Evolutionary conservation across 2,329 filamentous ascomycete species (phyloP).

Genomic region (Aspergillus neotritici): DNA sequence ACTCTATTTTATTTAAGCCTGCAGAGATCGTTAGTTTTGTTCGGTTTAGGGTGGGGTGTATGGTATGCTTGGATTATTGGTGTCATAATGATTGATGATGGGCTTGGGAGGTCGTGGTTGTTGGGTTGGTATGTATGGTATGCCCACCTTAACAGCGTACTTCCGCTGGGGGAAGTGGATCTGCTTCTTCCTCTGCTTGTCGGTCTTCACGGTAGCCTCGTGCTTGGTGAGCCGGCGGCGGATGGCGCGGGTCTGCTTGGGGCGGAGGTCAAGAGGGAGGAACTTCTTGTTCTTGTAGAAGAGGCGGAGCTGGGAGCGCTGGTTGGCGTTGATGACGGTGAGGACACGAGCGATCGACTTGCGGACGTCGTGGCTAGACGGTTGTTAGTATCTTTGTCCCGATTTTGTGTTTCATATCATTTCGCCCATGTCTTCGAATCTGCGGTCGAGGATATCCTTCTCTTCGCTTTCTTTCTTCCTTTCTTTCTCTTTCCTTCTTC

Average conservation of each 20-base stretch:
- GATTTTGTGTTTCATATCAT: not conserved
- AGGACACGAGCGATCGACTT: conserved; percentile 99
- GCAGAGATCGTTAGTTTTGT: conserved; percentile 8
- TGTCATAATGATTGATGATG: not conserved
- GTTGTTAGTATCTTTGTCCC: conserved; percentile 25
- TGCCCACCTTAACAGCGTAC: conserved; percentile 94
- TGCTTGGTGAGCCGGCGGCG: conserved; percentile 89
- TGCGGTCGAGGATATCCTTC: not conserved
- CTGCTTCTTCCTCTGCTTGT: conserved; percentile 95
- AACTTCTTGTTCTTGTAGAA: conserved; percentile 99
- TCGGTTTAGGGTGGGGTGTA: not conserved
- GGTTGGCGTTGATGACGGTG: conserved; percentile 99
- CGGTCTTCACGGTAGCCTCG: conserved; percentile 76
- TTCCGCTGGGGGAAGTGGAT: conserved; percentile 98
- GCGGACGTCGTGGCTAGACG: conserved; percentile 98
- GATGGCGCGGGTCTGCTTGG: conserved; percentile 98
- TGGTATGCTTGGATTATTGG: too few species aligned
- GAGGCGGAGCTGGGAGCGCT: conserved; percentile 92
- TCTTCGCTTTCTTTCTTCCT: not conserved
- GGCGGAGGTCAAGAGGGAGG: conserved; percentile 92
- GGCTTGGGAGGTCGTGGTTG: not conserved
- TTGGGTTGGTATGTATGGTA: not conserved
- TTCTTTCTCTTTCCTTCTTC: conserved; percentile 3
- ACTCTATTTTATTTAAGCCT: conserved; percentile 29
- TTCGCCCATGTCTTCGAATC: conserved; percentile 3